A percentile compares a stretch with the other conserved stretches of the same genome.
These are phyloP conservation scores for Leonotis leonurus DNA, from an alignment of 257 asterid genomes.

Conservation along the genomic window DNA sequence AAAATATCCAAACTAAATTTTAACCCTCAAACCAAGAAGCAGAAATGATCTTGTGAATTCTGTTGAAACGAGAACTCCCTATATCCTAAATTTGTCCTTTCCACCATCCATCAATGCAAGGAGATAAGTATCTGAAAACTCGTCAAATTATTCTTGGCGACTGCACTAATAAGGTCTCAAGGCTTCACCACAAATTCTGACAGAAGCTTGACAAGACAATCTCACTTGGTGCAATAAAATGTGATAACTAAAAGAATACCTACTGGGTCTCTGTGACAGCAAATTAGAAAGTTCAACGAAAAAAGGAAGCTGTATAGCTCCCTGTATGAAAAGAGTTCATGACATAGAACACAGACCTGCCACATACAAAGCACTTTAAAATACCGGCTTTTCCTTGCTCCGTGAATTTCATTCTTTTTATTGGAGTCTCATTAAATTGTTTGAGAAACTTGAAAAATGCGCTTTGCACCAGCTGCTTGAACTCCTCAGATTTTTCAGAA, in stretches of 20 bases:
- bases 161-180: not conserved
- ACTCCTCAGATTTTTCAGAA: conserved; percentile 57
- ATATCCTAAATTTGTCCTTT: conserved; percentile 1
- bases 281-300: conserved; percentile 23
- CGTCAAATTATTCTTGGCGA: not conserved
- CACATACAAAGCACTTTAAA: conserved; percentile 64
- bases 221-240: not conserved
- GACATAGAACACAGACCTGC: conserved; percentile 63
- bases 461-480: conserved; percentile 56
- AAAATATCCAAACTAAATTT: not conserved
- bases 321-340: conserved; percentile 32
- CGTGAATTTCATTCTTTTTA: conserved; percentile 38
- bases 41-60: not conserved
- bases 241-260: conserved; percentile 21
- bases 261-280: conserved; percentile 13
- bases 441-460: conserved; percentile 61
- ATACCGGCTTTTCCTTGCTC: conserved; percentile 46
- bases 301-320: conserved; percentile 23
- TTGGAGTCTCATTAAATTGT: conserved; percentile 46
- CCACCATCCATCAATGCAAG: conserved; percentile 7
- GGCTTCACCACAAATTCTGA: conserved; percentile 8
- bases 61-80: not conserved
- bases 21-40: conserved; percentile 1
- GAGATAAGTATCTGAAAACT: not conserved
- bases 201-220: conserved; percentile 11